These are phyloP conservation scores for Elsinoe australis DNA, from an alignment of 2,329 filamentous ascomycete species.

Conservation along the genomic window DNA sequence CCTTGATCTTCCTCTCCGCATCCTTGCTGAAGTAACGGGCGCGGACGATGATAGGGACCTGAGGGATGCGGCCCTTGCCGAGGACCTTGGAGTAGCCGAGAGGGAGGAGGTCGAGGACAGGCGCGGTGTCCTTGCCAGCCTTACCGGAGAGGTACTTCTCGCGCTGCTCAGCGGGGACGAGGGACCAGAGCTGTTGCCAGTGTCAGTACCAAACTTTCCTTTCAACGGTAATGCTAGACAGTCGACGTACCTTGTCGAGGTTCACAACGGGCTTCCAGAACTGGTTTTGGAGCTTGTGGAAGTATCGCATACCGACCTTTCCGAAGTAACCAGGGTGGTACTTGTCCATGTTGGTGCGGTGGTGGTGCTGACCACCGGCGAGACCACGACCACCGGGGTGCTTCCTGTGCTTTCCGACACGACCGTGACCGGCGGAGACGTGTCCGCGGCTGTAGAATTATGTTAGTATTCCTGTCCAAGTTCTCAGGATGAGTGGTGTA, in stretches of 20 bases:
- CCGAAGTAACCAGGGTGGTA: slow-evolving; percentile 99
- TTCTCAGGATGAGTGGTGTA: too few species aligned
- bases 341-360: slow-evolving; percentile 86
- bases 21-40: slow-evolving; percentile 92
- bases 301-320: slow-evolving; percentile 60
- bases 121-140: slow-evolving; percentile 86
- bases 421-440: slow-evolving; percentile 96
- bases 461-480: too few species aligned
- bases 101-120: slow-evolving; percentile 93
- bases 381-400: slow-evolving; percentile 70
- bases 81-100: slow-evolving; percentile 98
- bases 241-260: slow-evolving; percentile 74
- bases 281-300: slow-evolving; percentile 92
- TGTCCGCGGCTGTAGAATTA: slow-evolving; percentile 71
- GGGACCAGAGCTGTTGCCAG: slow-evolving; percentile 70
- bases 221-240: too few species aligned
- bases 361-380: slow-evolving; percentile 99
- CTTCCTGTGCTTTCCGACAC: slow-evolving; percentile 98
- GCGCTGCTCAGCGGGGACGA: slow-evolving; percentile 86
- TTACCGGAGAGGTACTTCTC: slow-evolving; percentile 78
- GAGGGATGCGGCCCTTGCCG: slow-evolving; percentile 92
- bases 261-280: slow-evolving; percentile 99
- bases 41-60: slow-evolving; percentile 88
- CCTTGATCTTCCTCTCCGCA: slow-evolving; percentile 98
- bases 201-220: background rate